Percentiles rank a stretch among this genome's conserved stretches.
Conservation (phyloP, 2,329 filamentous ascomycete genomes). For the Penicillium corylophilum region DNA sequence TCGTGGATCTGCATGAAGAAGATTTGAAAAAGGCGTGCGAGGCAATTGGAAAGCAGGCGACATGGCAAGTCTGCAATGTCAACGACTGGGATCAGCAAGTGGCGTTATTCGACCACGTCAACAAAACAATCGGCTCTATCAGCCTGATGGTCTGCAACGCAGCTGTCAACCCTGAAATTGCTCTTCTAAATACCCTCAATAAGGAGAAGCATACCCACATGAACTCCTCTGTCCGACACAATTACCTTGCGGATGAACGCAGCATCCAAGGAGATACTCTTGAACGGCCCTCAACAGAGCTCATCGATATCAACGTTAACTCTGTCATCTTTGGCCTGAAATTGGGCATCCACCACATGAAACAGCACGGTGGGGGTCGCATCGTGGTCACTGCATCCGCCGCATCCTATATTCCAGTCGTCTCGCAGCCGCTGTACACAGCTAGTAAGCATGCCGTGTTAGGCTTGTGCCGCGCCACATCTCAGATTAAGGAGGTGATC, state of each 20-base stretch:
- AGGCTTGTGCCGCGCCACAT: conserved; percentile 17
- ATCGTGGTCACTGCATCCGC: conserved; percentile 18
- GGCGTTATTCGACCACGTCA: conserved; percentile 12
- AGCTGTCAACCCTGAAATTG: conserved; percentile 19
- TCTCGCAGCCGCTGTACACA: conserved; percentile 21
- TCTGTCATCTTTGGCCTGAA: conserved; percentile 17
- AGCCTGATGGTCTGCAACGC: conserved; percentile 19
- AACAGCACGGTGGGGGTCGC: conserved; percentile 14
- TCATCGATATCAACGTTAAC: conserved; percentile 16
- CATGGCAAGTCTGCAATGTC: conserved; percentile 18
- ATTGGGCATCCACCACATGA: conserved; percentile 18
- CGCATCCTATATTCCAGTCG: conserved; percentile 19
- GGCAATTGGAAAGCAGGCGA: conserved; percentile 8
- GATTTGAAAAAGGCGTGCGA: conserved; percentile 13
- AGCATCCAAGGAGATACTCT: background rate
- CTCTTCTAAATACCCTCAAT: conserved; percentile 10
- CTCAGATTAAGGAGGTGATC: conserved; percentile 12
- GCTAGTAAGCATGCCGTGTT: conserved; percentile 21
- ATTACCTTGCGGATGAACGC: conserved; percentile 17
- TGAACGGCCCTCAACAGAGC: conserved; percentile 5
- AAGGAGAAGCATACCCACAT: conserved; percentile 6
- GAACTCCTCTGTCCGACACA: conserved; percentile 12
- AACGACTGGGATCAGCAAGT: conserved; percentile 20
- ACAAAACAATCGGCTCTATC: conserved; percentile 10
- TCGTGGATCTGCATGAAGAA: conserved; percentile 18